These are phyloP conservation scores for Colletotrichum sp. DNA, from an alignment of 2,329 filamentous ascomycete genomes.

Conservation along the genomic window DNA sequence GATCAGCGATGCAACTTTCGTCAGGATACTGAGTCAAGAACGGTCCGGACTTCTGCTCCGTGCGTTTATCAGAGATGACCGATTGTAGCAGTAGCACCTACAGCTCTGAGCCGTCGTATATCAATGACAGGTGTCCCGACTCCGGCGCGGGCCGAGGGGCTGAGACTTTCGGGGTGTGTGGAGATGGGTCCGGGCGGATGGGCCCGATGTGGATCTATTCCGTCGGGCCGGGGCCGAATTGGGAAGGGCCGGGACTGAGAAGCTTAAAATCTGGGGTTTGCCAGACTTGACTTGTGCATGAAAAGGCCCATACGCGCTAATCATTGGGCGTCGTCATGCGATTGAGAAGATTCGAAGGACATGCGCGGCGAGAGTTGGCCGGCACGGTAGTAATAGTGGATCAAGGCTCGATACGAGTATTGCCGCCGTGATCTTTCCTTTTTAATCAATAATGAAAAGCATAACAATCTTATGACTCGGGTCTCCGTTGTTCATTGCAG, in stretches of 20 bases:
- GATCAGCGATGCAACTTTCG: not conserved
- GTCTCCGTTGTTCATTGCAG: accelerated
- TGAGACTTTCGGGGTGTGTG: not conserved
- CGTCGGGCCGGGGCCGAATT: not conserved
- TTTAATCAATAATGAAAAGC: not conserved
- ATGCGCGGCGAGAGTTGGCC: not conserved
- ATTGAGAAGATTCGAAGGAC: accelerated
- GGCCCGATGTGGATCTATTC: not conserved
- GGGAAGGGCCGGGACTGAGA: not conserved
- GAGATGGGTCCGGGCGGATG: not conserved
- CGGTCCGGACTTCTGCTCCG: not conserved
- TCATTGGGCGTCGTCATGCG: accelerated
- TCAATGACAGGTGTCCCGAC: not conserved
- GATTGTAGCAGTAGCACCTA: not conserved
- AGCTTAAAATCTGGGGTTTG: not conserved
- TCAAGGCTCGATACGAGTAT: not conserved
- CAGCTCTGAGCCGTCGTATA: not conserved
- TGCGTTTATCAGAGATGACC: not conserved
- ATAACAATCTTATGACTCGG: not conserved
- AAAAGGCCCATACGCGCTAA: not conserved
- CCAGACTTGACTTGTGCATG: not conserved
- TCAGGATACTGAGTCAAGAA: not conserved
- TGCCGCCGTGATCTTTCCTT: not conserved
- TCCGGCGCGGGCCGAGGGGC: not conserved
- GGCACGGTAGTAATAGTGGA: not conserved